Evolutionary conservation across 495 filamentous ascomycete genomes (phyloP), one percentile per base, ranked within the genome.

Genomic region (Neurospora tetraspora): DNA sequence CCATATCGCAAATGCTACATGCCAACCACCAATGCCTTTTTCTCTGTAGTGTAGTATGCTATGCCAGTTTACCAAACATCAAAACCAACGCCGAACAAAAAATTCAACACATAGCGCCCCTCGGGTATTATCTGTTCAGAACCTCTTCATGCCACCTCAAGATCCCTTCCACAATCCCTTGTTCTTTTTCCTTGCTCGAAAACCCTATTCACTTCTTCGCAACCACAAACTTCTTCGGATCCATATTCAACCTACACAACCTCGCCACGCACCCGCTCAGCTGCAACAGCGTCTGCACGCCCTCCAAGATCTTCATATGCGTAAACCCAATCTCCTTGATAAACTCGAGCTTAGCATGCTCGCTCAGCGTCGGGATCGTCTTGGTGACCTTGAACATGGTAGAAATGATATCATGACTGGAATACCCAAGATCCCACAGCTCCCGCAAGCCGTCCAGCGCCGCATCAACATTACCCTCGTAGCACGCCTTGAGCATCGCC

Each of bases 371-470:
- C 1, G 92, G 90, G 59, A 97, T 92, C 5, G 93, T 96, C 84
- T 99, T 99, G 27, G 96, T 98, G 71, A 99, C 96, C 77, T 91
- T 89, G 83, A 99, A 99, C 96, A 99, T 99, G 34, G 95, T 98
- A 80, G 91, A 94, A 77, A 99, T 95, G 74, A 99, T 97, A 78
- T 99, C 96, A 80, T 98, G 94, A 71, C 93, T 94, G 11, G 92
- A 95, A 80, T 99, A 99, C 7, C 96, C 96, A 72, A 98, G 85
- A 45, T 88, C 88, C 96, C 96, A 99, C 71, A 99, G 84, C 82
- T 98, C 96, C 77, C 94, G 92, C 74, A 99, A 83, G 9, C 87
- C 89, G 73, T 97, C 93, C 73, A 99, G 82, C 5, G 96, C 96
- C 38, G 88, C 86, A 78, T 98, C 96, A 5, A 98, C 86, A 73